Base-by-base conservation (phyloP, 345 rosid species). In the Erodium maritimum region DNA sequence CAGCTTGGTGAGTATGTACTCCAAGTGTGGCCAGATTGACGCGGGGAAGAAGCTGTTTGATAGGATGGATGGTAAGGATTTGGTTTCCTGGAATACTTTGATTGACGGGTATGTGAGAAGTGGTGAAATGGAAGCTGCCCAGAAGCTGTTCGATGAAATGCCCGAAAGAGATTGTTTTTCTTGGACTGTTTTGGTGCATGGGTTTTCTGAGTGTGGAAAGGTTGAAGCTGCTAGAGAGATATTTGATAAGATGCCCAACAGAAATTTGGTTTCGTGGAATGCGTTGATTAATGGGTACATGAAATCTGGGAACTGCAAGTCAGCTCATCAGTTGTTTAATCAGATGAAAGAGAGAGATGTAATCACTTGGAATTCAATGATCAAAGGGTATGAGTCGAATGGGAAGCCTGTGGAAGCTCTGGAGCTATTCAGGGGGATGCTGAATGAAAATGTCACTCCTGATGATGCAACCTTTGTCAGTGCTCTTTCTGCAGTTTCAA, bases 291-390 rank as follows among this genome's bases (percentile, higher is more conserved):
- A 69, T 21, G 83, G 77, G 25, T 78, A 71, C 59, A 73, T 73
- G 81, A 65, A 65, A 60, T 69, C 72, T 0, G 77, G 77, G 14
- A 56, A 73, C 29, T 24, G 55, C 55, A 66, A 65, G 51, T 67
- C 65, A 0, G 86, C 79, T 2, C 6, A 0, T n/a, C 23, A 52
- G 9, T 48, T 81, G 69, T 81, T 81, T 62, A 22, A 60, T 25
- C 57, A 23, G 52, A 67, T 78, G 81, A 61, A 60, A 4, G 12
- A 17, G 21, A 76, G 69, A 56, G 67, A 76, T 63, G 21, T 76
- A 52, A 64, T 78, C 42, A 69, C 83, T n/a, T 78, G 81, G 83
- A 81, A 76, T 63, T 65, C 81, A 3, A 71, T 81, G 74, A 74
- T 76, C 19, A 67, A 75, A 0, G 86, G 79, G 11, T 81, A 63